Percentiles rank a stretch among this genome's conserved stretches.
These are phyloP conservation scores for Pseudocercospora fuligena DNA, from an alignment of 2,329 filamentous ascomycete species.

Conservation along the genomic window DNA sequence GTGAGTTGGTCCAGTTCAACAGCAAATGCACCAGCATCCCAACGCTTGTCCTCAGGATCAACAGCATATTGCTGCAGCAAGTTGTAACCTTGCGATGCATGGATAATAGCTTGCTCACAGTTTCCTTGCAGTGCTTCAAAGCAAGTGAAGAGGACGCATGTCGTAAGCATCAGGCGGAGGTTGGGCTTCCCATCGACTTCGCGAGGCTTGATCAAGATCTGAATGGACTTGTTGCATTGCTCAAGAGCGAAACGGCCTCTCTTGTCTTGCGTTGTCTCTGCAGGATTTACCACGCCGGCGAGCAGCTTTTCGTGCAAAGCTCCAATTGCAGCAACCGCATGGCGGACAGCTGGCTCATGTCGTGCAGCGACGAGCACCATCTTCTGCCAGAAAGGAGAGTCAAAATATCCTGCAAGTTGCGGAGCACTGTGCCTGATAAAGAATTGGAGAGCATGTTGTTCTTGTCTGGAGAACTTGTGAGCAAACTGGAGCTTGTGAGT, in stretches of 20 bases:
- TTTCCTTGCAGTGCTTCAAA: conserved; percentile 35
- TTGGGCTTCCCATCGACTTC: conserved; percentile 20
- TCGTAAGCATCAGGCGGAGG: conserved; percentile 33
- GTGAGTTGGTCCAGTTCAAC: conserved; percentile 32
- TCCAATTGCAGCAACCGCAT: conserved; percentile 33
- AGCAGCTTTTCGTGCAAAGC: conserved; percentile 34
- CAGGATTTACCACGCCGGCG: conserved; percentile 22
- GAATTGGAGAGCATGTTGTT: conserved; percentile 33
- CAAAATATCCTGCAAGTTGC: conserved; percentile 34
- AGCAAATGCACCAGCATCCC: conserved; percentile 28
- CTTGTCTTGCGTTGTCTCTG: conserved; percentile 15
- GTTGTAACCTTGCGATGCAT: conserved; percentile 32
- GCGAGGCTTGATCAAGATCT: conserved; percentile 23
- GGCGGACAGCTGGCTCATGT: conserved; percentile 30
- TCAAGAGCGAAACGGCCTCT: conserved; percentile 32
- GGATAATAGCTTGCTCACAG: conserved; percentile 34
- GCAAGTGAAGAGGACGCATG: conserved; percentile 34
- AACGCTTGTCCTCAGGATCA: conserved; percentile 24
- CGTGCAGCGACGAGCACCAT: conserved; percentile 31
- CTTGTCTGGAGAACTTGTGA: conserved; percentile 10
- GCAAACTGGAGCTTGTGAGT: not conserved
- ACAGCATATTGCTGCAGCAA: conserved; percentile 30
- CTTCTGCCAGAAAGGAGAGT: conserved; percentile 35
- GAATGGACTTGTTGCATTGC: conserved; percentile 35
- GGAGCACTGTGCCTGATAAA: conserved; percentile 33